phyloP scores from a whole-genome alignment of 768 basidiomycete genomes.

The Kwoniella botswanensis region DNA sequence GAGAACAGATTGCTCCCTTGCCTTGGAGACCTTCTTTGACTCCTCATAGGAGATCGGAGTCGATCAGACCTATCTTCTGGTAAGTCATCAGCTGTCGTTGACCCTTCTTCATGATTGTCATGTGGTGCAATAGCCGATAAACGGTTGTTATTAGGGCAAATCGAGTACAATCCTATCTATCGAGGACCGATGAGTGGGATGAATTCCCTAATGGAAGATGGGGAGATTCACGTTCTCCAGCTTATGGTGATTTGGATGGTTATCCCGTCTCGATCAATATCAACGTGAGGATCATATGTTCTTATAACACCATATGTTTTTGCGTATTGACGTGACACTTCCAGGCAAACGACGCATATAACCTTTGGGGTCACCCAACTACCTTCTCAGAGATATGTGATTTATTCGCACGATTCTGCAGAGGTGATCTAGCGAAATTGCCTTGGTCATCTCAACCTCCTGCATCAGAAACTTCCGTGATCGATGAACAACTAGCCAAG shows the following conservation, averaged over 20 bases:
- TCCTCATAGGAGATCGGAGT: constrained; percentile 85
- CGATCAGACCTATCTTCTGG: constrained; percentile 96
- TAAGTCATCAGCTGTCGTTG: constrained; percentile 6
- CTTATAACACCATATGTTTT: neutral
- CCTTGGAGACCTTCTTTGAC: constrained; percentile 98
- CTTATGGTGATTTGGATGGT: constrained; percentile 96
- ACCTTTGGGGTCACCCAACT: constrained; percentile 53
- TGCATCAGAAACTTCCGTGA: constrained; percentile 58
- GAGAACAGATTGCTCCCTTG: constrained; percentile 87
- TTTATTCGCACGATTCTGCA: constrained; percentile 58
- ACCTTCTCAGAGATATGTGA: constrained; percentile 49
- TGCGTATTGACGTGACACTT: neutral
- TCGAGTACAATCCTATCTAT: constrained; percentile 89
- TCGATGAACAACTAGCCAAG: constrained; percentile 60
- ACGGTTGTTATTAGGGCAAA: constrained; percentile 67
- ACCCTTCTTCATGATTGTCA: neutral
- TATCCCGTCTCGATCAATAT: constrained; percentile 93
- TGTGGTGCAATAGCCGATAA: constrained; percentile 8
- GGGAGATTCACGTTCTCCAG: constrained; percentile 95
- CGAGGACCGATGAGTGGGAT: constrained; percentile 98
- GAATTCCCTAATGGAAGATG: constrained; percentile 99
- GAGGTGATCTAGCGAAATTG: constrained; percentile 53
- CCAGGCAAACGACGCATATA: constrained; percentile 48
- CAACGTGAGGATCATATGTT: constrained; percentile 63
- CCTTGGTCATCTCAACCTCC: constrained; percentile 59